These are phyloP conservation scores for Candida silvatica DNA, from an alignment of 805 yeast genomes.

Conservation along the genomic window DNA sequence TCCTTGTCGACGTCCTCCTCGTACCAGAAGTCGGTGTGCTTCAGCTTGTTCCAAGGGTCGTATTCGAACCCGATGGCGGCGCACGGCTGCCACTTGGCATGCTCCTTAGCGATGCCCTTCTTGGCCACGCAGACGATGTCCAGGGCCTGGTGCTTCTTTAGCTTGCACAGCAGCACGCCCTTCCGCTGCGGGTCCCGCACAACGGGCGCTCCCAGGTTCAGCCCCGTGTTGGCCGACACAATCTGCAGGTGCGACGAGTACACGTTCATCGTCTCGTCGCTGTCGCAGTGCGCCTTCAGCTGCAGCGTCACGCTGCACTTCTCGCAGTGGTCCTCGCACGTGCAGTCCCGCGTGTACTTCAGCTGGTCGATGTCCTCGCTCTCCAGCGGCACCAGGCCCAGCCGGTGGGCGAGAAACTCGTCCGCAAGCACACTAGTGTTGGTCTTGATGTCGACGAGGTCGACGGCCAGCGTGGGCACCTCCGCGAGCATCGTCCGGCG, in stretches of 20 bases:
- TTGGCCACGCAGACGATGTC: slow-evolving; percentile 89
- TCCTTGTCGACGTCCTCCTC: slow-evolving; percentile 82
- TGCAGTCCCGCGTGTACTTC: slow-evolving; percentile 89
- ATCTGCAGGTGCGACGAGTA: slow-evolving; percentile 73
- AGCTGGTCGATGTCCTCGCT: slow-evolving; percentile 77
- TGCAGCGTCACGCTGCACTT: slow-evolving; percentile 86
- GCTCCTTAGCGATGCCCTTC: slow-evolving; percentile 95
- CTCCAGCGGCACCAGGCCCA: slow-evolving; percentile 86
- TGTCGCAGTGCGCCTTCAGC: slow-evolving; percentile 76
- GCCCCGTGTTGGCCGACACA: slow-evolving; percentile 20
- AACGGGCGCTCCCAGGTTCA: slow-evolving; percentile 74
- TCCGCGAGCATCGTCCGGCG: slow-evolving; percentile 92
- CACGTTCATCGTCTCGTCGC: slow-evolving; percentile 82
- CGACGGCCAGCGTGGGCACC: slow-evolving; percentile 95
- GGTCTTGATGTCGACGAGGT: slow-evolving; percentile 85
- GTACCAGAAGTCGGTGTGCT: slow-evolving; percentile 95
- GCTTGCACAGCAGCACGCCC: slow-evolving; percentile 87
- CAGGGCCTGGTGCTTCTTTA: slow-evolving; percentile 88
- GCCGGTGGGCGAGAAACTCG: slow-evolving; percentile 89
- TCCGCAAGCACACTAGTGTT: slow-evolving; percentile 95
- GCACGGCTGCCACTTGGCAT: slow-evolving; percentile 97
- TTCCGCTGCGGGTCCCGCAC: slow-evolving; percentile 63
- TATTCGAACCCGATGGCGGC: slow-evolving; percentile 94
- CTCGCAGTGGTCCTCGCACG: slow-evolving; percentile 96
- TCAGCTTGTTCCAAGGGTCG: slow-evolving; percentile 97